Evolutionary conservation across 805 yeast species (phyloP).

Genomic region (Myxozyma mucilagina): DNA sequence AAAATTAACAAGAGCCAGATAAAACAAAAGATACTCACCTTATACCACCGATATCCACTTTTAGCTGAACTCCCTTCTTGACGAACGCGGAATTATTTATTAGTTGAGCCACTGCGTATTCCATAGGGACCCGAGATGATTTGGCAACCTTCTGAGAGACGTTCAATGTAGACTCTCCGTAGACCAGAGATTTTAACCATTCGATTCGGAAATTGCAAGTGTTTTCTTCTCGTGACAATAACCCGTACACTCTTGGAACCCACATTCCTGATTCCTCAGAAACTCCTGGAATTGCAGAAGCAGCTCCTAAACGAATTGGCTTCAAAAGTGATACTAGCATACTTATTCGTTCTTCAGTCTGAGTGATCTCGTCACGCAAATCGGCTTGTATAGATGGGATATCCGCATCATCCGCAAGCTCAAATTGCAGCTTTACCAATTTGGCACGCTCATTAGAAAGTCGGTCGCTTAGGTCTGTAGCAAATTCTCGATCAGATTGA

Average conservation of each 20-base stretch:
- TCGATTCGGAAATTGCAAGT: constrained; percentile 23
- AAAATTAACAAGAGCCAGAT: not conserved
- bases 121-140: constrained; percentile 23
- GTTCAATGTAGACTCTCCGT: constrained; percentile 10
- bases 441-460: constrained; percentile 11
- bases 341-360: constrained; percentile 22
- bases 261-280: constrained; percentile 25
- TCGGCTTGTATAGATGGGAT: not conserved
- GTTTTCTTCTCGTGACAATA: constrained; percentile 15
- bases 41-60: constrained; percentile 13
- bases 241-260: constrained; percentile 31
- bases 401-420: not conserved
- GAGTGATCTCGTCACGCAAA: constrained; percentile 8
- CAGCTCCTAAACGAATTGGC: constrained; percentile 27
- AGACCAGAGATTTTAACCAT: constrained; percentile 27
- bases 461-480: constrained; percentile 8
- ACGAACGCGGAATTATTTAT: constrained; percentile 6
- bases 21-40: constrained; percentile 3
- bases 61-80: constrained; percentile 1
- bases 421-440: not conserved
- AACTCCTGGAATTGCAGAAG: constrained; percentile 10
- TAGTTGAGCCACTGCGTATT: constrained; percentile 25
- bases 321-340: constrained; percentile 20
- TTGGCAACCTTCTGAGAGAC: too few relatives aligned
- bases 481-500: constrained; percentile 24